Base-by-base conservation (phyloP, 1,139 yeast species). In the Zygosaccharomyces pseudobailii region DNA sequence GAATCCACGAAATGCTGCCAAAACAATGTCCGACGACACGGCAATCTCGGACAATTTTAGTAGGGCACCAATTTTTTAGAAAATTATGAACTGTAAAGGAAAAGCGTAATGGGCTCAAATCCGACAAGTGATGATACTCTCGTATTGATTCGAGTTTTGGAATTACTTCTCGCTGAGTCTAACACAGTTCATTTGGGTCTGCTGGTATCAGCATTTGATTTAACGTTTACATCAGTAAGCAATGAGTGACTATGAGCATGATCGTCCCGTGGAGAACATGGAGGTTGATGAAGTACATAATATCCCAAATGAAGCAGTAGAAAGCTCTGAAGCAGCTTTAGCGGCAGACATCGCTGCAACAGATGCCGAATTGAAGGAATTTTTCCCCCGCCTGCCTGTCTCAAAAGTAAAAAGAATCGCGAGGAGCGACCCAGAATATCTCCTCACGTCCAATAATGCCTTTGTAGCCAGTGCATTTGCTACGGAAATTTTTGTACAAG, bases 381-480 rank as follows among this genome's bases (percentile, higher is more conserved):
- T 40, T 34, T 46, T 28, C 17, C 62, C 63, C 5, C 49, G 55
- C 3, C 69, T 90, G 33, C 97, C 97, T 5, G 70, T 89, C 25
- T 78, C 95, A 2, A 84, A 90, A 56, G 84, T 90, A 55, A 89
- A 87, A 63, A 77, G 84, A 59, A 85, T 90, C 46, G 82, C 92
- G 62, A 88, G 87, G 60, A 78, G 84, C 65, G 97, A 92, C 62
- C 88, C 90, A 4, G 96, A 87, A 37, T 86, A 86, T 57, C 69
- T 76, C 5, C 78, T 87, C 2, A 83, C 92, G 3, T 81, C 95
- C 1, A 86, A 82, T 48, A 73, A 84, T 33, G 95, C 96, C 0
- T 87, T 86, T 10, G 86, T 84, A 58, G 83, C 95, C 10, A 76
- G 92, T 3, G 94, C 95, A 0, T 78, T 87, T 40, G 96, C 97